Evolutionary conservation across 192 early-diverging fungal species (phyloP).

Genomic region (Coemansia reversa): DNA sequence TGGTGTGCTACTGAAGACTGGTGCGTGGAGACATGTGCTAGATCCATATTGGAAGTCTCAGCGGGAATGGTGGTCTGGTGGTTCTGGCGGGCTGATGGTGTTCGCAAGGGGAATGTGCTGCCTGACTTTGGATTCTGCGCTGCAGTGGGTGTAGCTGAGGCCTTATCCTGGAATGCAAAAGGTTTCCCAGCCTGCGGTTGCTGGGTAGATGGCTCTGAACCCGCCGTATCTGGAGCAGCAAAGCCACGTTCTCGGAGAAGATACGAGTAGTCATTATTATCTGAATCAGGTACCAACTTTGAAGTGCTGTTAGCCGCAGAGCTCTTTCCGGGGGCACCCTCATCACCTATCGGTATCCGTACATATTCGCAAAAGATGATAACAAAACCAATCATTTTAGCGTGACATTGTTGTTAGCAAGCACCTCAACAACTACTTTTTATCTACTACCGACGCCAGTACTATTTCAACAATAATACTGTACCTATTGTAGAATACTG

Average conservation of each 20-base stretch:
- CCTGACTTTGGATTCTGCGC: slow-evolving; percentile 7
- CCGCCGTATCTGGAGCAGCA: slow-evolving; percentile 16
- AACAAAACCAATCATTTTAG: not conserved
- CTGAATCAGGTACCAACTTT: slow-evolving; percentile 7
- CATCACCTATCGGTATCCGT: not conserved
- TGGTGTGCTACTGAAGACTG: slow-evolving; percentile 2
- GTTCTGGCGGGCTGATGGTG: slow-evolving; percentile 35
- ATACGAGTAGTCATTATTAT: slow-evolving; percentile 52
- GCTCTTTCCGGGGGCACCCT: not conserved
- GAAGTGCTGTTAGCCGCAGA: slow-evolving; percentile 21
- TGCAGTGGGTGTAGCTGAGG: not conserved
- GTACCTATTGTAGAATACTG: slow-evolving; percentile 33
- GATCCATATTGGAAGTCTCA: slow-evolving; percentile 2
- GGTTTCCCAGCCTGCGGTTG: slow-evolving; percentile 38
- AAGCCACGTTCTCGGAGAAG: slow-evolving; percentile 42
- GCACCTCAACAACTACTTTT: not conserved
- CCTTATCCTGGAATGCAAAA: slow-evolving; percentile 32
- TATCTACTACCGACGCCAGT: not conserved
- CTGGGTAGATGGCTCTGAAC: slow-evolving; percentile 5
- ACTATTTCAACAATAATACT: not conserved
- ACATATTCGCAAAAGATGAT: not conserved
- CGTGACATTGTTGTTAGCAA: not conserved
- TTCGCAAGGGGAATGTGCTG: slow-evolving; percentile 21
- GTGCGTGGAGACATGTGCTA: slow-evolving; percentile 14
- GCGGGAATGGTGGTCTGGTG: slow-evolving; percentile 31